These are phyloP conservation scores for Spergularia azorica DNA, from an alignment of 179 eudicot species.

Conservation along the genomic window DNA sequence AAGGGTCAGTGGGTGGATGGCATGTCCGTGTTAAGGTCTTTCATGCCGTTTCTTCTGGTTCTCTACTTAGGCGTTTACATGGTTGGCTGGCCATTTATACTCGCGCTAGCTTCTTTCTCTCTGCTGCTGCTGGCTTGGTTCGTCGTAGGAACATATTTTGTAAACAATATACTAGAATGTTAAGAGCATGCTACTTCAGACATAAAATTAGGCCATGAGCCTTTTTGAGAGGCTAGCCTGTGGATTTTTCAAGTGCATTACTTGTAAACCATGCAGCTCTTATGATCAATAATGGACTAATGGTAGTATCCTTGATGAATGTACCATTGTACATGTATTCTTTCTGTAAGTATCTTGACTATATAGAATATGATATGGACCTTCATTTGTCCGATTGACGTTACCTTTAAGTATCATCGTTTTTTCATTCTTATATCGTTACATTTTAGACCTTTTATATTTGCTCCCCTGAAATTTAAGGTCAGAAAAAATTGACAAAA, in stretches of 20 bases:
- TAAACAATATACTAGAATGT: slow-evolving; percentile 54
- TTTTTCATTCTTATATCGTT: no score
- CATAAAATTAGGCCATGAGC: not conserved
- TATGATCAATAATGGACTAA: not conserved
- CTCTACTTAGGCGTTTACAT: slow-evolving; percentile 60
- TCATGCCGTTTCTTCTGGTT: slow-evolving; percentile 63
- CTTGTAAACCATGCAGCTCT: not conserved
- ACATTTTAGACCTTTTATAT: no score
- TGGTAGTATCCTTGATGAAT: slow-evolving; percentile 5
- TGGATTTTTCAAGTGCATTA: not conserved
- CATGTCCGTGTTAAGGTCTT: slow-evolving; percentile 57
- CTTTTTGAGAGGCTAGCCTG: not conserved
- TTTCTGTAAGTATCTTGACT: no score
- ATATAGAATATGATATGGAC: no score
- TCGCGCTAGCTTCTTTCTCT: slow-evolving; percentile 53
- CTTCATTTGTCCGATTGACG: no score
- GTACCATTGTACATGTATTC: not conserved
- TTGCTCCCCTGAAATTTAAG: no score
- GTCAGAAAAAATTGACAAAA: no score
- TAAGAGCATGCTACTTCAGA: slow-evolving; percentile 19
- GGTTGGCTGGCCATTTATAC: slow-evolving; percentile 87
- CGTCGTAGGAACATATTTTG: slow-evolving; percentile 49
- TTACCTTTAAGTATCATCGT: no score
- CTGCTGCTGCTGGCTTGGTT: slow-evolving; percentile 65
- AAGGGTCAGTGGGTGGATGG: slow-evolving; percentile 74